Evolutionary conservation across 139 green algal species (phyloP).

Genomic region (Trebouxia sp.): DNA sequence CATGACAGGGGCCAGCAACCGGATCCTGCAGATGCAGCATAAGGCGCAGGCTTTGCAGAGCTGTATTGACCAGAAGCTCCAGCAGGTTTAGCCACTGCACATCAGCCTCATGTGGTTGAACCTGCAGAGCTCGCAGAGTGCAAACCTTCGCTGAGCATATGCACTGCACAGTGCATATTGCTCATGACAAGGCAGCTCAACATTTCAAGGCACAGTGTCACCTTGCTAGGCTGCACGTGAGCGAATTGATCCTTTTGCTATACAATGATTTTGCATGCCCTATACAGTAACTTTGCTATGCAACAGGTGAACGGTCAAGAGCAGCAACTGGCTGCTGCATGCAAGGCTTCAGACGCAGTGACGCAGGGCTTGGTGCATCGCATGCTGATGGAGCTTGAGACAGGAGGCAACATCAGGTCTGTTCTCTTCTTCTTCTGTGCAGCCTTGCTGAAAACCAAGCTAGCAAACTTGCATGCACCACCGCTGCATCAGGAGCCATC

Average conservation of each 20-base stretch:
- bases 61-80: neutral
- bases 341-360: conserved; percentile 28
- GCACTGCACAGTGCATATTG: neutral
- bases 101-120: too few species aligned
- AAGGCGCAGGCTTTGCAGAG: conserved; percentile 7
- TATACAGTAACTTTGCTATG: neutral
- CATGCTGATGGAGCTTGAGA: conserved; percentile 76
- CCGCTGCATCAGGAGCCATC: too few species aligned
- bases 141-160: neutral
- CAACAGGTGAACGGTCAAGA: neutral
- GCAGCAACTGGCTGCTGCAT: neutral
- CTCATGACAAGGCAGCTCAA: neutral
- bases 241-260: neutral
- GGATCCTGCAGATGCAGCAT: neutral
- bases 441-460: too few species aligned
- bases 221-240: neutral
- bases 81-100: conserved; percentile 25
- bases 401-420: conserved; percentile 71
- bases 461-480: too few species aligned
- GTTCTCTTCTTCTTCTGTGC: neutral
- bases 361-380: conserved; percentile 37
- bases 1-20: neutral
- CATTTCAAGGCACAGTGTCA: neutral
- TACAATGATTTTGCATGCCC: neutral
- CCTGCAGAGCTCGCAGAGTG: too few species aligned